A percentile compares a stretch with the other conserved stretches of the same genome.
phyloP scores from a whole-genome alignment of 306 rosid species.

The Gastrolobium bilobum region DNA sequence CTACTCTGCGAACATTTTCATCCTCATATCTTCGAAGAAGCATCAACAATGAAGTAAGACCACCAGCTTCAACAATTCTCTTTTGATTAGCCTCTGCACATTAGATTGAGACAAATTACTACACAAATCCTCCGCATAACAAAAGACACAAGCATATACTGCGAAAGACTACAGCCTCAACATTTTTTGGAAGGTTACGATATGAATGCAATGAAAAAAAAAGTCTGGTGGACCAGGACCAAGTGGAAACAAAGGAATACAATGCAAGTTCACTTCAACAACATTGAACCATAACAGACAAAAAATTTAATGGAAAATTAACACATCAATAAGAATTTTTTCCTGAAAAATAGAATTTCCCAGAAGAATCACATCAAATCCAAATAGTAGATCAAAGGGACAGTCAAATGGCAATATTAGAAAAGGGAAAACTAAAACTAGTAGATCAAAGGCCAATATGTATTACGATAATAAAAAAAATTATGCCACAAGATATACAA shows the following conservation, averaged over 20 bases:
- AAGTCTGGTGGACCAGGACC: conserved; percentile 7
- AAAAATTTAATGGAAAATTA: conserved; percentile 30
- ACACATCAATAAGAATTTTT: neutral
- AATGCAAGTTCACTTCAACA: conserved; percentile 31
- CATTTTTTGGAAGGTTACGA: conserved; percentile 6
- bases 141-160: conserved; percentile 20
- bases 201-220: conserved; percentile 34
- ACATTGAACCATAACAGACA: conserved; percentile 29
- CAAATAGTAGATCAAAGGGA: conserved; percentile 20
- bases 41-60: conserved; percentile 92
- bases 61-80: conserved; percentile 96
- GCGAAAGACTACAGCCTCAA: neutral
- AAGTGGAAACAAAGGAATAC: conserved; percentile 10
- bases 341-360: neutral
- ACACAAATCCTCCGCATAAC: conserved; percentile 14
- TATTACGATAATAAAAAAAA: neutral
- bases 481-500: neutral
- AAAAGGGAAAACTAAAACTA: neutral
- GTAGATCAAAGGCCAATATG: conserved; percentile 27
- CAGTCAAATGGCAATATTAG: neutral
- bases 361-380: neutral
- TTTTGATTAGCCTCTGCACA: conserved; percentile 92
- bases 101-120: conserved; percentile 48
- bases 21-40: conserved; percentile 97
- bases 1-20: conserved; percentile 96